Evolutionary conservation across 331 rosid genomes (phyloP), one percentile per base, ranked within the genome.

Genomic region (Malus hybrid): DNA sequence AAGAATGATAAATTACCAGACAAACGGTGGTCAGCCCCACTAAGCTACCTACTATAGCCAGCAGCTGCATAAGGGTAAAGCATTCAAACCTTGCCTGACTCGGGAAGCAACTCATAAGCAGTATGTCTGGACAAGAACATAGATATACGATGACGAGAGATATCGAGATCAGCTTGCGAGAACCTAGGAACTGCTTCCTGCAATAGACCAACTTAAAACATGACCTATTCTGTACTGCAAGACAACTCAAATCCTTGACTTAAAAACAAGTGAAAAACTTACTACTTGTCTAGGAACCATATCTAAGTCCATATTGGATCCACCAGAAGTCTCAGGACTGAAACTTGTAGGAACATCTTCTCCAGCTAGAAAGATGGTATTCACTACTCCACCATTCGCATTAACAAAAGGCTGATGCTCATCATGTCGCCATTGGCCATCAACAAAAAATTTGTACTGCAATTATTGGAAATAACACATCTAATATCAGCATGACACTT

Each of bases 11-110:
- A 50, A 68, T 50, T 55, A 63, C 72, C 34, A 39, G 52, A 57
- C 66, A 42, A 42, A 13, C 11, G 63, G 36, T 13, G 53, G 39
- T 19, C 12, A 61, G 39, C 70, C 73, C 71, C 20, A 73, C 20
- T 76, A 50, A 61, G 52, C 7, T 56, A 16, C 9, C 63, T 56
- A 16, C 9, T 48, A 79, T 53, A 50, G 33, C 44, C 16, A 29
- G 57, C 34, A 68, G 68, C 28, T 42, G 68, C 63, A 84, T 26
- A 68, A 78, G 74, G 82, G 76, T 14, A 73, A 70, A 74, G 79
- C 81, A 75, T 82, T 87, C 97, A 87, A 87, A 94, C 99, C 99
- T 94, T 94, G 90, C 99, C 97, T 75, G 97, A 92, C 97, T 94
- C 97, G 2, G 99, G 99, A 83, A 94, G 99, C 79, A 94, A 83